Conservation (phyloP, 2,329 filamentous ascomycete genomes). For the Microcyclospora pomicola region DNA sequence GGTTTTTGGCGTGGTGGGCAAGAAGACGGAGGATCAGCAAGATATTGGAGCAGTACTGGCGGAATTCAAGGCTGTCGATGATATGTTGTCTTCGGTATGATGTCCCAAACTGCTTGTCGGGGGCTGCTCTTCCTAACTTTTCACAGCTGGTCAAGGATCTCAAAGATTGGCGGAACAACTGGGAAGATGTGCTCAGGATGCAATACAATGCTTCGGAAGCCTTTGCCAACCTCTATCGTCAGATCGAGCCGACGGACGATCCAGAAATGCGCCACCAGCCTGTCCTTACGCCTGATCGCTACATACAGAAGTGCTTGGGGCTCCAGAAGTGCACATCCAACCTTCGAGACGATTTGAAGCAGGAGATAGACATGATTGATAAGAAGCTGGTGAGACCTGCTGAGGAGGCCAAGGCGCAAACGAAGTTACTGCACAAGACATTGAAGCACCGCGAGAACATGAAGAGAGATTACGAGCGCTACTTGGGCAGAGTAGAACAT, state of each 20-base stretch:
- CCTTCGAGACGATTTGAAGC: conserved; percentile 54
- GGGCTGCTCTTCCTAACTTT: conserved; percentile 1
- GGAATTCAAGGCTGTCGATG: conserved; percentile 70
- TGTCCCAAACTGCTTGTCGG: neutral
- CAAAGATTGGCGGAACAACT: conserved; percentile 64
- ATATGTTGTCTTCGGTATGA: conserved; percentile 53
- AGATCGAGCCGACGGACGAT: conserved; percentile 53
- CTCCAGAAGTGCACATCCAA: conserved; percentile 57
- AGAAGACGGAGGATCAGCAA: conserved; percentile 59
- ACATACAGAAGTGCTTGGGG: conserved; percentile 50
- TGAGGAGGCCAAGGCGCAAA: conserved; percentile 51
- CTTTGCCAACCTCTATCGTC: conserved; percentile 61
- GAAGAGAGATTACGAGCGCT: conserved; percentile 68
- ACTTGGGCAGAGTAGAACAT: conserved; percentile 56
- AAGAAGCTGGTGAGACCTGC: conserved; percentile 55
- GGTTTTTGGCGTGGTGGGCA: conserved; percentile 58
- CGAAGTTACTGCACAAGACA: conserved; percentile 63
- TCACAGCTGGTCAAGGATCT: conserved; percentile 59
- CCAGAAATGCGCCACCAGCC: conserved; percentile 43
- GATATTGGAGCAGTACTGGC: conserved; percentile 61
- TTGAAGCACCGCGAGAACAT: conserved; percentile 78
- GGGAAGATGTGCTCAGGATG: conserved; percentile 56
- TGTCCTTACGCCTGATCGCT: conserved; percentile 46
- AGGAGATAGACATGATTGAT: conserved; percentile 60
- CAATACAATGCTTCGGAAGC: conserved; percentile 54